Evolutionary conservation across 176 grass and related monocot genomes (phyloP).

Genomic region (Oryza meridionalis): DNA sequence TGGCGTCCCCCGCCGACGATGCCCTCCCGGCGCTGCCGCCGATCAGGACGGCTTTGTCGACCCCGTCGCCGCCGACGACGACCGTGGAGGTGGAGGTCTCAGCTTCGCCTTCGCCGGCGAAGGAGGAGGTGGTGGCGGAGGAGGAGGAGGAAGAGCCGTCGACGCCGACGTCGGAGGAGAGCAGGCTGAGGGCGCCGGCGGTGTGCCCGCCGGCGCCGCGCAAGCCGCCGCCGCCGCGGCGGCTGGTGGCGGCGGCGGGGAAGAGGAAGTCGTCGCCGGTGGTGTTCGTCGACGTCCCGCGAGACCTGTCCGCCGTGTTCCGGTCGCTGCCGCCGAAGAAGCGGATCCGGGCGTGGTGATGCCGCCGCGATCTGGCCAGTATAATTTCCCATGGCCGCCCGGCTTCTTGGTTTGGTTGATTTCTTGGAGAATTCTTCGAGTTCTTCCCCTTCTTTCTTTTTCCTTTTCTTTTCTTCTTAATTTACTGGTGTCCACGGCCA

Average conservation of each 20-base stretch:
- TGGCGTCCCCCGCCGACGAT: conserved; percentile 39
- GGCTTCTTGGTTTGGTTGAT: conserved; percentile 33
- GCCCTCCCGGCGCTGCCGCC: conserved; percentile 36
- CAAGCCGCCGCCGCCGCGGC: conserved; percentile 47
- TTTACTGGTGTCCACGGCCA: conserved; percentile 26
- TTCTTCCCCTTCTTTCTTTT: conserved; percentile 27
- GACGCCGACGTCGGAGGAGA: conserved; percentile 67
- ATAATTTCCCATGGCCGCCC: conserved; percentile 23
- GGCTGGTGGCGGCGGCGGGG: conserved; percentile 35
- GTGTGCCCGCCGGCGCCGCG: conserved; percentile 65
- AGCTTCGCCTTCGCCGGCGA: conserved; percentile 8
- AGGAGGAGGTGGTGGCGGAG: neutral
- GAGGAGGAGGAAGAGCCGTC: conserved; percentile 32
- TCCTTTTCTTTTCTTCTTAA: neutral
- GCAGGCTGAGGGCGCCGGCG: conserved; percentile 42
- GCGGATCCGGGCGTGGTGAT: conserved; percentile 64
- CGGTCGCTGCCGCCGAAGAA: conserved; percentile 65
- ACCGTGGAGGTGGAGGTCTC: neutral
- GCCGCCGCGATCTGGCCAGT: conserved; percentile 20
- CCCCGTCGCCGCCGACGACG: neutral
- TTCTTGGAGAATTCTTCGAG: conserved; percentile 48
- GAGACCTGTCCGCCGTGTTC: conserved; percentile 69
- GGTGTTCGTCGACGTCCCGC: conserved; percentile 50
- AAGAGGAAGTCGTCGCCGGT: conserved; percentile 35
- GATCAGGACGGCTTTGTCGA: conserved; percentile 47